Percentiles rank a stretch among this genome's conserved stretches.
Conservation (phyloP, 352 stramenopile genomes). For the Phytophthora pinifolia region DNA sequence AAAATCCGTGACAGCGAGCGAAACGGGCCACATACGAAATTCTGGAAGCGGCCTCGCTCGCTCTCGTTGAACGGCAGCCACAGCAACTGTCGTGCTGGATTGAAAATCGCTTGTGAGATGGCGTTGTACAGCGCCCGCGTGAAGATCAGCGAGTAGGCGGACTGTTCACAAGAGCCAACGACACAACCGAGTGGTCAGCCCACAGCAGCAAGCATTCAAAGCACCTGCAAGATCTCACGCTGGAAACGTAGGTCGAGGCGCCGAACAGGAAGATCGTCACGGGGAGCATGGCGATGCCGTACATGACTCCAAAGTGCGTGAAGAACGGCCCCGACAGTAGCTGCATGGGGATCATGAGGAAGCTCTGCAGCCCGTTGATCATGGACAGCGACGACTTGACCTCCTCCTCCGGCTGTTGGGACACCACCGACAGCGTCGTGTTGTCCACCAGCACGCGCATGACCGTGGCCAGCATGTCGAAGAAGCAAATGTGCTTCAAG, state of each 20-base stretch:
- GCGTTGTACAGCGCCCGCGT: constrained; percentile 81
- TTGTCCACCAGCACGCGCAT: constrained; percentile 85
- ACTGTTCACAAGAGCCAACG: constrained; percentile 27
- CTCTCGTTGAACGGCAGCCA: constrained; percentile 80
- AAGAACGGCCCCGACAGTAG: constrained; percentile 77
- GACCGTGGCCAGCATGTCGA: constrained; percentile 80
- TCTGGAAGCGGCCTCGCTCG: constrained; percentile 75
- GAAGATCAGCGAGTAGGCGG: constrained; percentile 56
- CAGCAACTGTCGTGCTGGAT: constrained; percentile 81
- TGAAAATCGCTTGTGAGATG: constrained; percentile 80
- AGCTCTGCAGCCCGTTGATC: constrained; percentile 85
- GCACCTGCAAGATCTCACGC: constrained; percentile 22
- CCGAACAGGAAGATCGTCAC: constrained; percentile 77
- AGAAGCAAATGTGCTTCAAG: constrained; percentile 87
- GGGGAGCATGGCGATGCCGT: constrained; percentile 72
- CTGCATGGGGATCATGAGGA: constrained; percentile 88
- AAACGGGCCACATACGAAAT: constrained; percentile 79
- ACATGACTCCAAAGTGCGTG: constrained; percentile 86
- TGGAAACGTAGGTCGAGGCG: constrained; percentile 55
- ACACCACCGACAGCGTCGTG: constrained; percentile 75
- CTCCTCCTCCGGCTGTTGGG: constrained; percentile 57
- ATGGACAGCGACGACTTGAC: constrained; percentile 74
- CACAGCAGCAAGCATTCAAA: background rate
- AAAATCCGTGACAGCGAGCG: constrained; percentile 79
- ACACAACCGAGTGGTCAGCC: constrained; percentile 1